Evolutionary conservation across 2,329 filamentous ascomycete species (phyloP).

Genomic region (Fusarium sp.): DNA sequence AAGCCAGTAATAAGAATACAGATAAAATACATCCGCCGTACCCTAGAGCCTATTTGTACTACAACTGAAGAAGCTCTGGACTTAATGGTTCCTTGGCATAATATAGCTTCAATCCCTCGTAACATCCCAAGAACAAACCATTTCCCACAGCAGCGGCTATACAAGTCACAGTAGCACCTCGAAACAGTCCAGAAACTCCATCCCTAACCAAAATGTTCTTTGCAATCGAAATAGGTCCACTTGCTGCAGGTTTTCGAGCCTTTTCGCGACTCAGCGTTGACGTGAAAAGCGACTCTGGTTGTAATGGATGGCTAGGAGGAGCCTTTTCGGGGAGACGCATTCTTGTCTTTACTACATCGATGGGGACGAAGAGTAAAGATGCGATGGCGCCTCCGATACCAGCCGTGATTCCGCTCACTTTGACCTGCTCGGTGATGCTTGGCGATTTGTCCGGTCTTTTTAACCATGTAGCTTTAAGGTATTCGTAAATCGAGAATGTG

Average conservation of each 20-base stretch:
- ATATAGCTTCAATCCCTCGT: conserved; percentile 27
- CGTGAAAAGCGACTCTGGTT: conserved; percentile 8
- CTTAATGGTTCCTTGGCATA: neutral
- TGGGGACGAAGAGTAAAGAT: conserved; percentile 15
- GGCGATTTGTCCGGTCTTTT: neutral
- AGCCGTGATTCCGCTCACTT: conserved; percentile 25
- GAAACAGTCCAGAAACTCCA: conserved; percentile 20
- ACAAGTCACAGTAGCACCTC: conserved; percentile 26
- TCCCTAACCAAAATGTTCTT: conserved; percentile 20
- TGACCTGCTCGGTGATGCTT: conserved; percentile 9
- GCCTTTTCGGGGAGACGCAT: conserved; percentile 23
- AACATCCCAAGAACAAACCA: conserved; percentile 24
- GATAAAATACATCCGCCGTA: neutral
- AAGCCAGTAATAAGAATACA: too few relatives aligned
- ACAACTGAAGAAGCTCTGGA: neutral
- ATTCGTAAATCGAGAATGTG: conserved; percentile 29
- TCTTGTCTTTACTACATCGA: conserved; percentile 30
- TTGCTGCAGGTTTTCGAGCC: neutral
- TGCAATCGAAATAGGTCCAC: conserved; percentile 16
- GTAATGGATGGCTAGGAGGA: conserved; percentile 1
- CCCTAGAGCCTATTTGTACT: neutral
- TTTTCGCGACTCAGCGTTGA: conserved; percentile 10
- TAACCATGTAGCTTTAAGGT: conserved; percentile 19
- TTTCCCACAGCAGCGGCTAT: conserved; percentile 28
- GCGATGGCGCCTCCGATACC: conserved; percentile 26